Evolutionary conservation across 768 basidiomycete species (phyloP), one percentile per base, ranked within the genome.

Genomic region (Agrocybe pediades): DNA sequence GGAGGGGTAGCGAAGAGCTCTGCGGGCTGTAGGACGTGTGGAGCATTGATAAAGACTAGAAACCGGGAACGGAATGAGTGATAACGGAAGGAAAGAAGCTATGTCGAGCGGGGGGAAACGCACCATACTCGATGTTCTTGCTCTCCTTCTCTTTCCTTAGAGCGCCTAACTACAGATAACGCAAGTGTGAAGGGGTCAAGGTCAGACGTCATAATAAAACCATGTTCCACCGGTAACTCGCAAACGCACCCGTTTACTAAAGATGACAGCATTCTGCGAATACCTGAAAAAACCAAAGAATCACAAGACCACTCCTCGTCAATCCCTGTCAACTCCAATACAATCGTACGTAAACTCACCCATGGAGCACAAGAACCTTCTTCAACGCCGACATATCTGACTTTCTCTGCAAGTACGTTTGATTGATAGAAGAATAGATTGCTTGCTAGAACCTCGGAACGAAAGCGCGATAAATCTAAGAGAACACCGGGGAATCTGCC

Each of bases 41-140:
- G 89, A 0, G 78, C 91, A 57, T 92, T 87, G 26, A 89, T 62
- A 65, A 91, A 90, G 3, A 92, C 91, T 92, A 25, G 3, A 44
- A 7, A 23, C 13, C n/a, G n/a, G n/a, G n/a, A n/a, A n/a, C 5
- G 20, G 11, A 40, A 17, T 17, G 20, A 6, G 20, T 15, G 9
- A 15, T 16, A 21, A 23, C 15, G 23, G 1, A 44, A 46, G 17
- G 27, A 39, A 43, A 27, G 42, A 8, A 17, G 11, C 24, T 16
- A 27, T 39, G n/a, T n/a, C 39, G 19, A 30, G 27, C 53, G 23
- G 41, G 16, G 50, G 17, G 53, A 19, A 52, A 9, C 68, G 26
- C 49, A 87, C 89, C 85, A 50, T 90, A 73, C 58, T 91, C 87
- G 36, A 89, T 66, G 49, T 78, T 76, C 58, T 85, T 84, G 57